phyloP scores from a whole-genome alignment of 805 yeast species.

The Diddensiella santjacobensis region DNA sequence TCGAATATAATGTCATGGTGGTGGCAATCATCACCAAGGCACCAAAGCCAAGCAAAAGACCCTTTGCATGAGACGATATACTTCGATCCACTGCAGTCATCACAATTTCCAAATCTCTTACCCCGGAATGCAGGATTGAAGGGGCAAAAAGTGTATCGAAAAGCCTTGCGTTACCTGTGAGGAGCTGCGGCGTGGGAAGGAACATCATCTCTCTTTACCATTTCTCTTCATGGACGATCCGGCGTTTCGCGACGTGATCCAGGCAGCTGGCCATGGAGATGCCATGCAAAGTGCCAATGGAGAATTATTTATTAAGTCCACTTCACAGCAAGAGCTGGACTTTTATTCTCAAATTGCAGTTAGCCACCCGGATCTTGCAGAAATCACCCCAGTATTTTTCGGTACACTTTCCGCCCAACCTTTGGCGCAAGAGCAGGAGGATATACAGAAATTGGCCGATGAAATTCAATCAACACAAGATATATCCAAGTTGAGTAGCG shows the following conservation, averaged over 20 bases:
- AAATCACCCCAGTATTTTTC: slow-evolving; percentile 51
- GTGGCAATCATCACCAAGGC: slow-evolving; percentile 28
- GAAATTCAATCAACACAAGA: slow-evolving; percentile 20
- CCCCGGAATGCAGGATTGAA: background rate
- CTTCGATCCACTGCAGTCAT: slow-evolving; percentile 25
- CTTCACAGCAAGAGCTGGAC: slow-evolving; percentile 61
- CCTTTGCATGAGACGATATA: slow-evolving; percentile 18
- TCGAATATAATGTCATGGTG: slow-evolving; percentile 14
- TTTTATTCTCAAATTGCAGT: slow-evolving; percentile 53
- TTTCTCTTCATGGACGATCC: too few relatives aligned
- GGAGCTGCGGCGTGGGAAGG: too few relatives aligned
- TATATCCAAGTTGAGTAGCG: slow-evolving; percentile 5
- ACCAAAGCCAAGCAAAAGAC: slow-evolving; percentile 25
- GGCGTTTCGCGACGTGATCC: slow-evolving; percentile 39
- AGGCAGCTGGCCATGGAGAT: slow-evolving; percentile 94
- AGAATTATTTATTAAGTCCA: slow-evolving; percentile 66
- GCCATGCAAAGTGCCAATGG: slow-evolving; percentile 61
- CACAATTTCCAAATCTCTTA: background rate
- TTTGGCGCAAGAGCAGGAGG: background rate
- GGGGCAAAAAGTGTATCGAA: background rate
- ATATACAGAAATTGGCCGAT: slow-evolving; percentile 4
- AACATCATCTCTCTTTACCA: too few relatives aligned
- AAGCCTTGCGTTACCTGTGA: background rate
- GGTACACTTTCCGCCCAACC: slow-evolving; percentile 49
- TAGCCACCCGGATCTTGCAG: slow-evolving; percentile 24